phyloP scores from a whole-genome alignment of 1,284 basidiomycete genomes.

The Macrocybe sp. region DNA sequence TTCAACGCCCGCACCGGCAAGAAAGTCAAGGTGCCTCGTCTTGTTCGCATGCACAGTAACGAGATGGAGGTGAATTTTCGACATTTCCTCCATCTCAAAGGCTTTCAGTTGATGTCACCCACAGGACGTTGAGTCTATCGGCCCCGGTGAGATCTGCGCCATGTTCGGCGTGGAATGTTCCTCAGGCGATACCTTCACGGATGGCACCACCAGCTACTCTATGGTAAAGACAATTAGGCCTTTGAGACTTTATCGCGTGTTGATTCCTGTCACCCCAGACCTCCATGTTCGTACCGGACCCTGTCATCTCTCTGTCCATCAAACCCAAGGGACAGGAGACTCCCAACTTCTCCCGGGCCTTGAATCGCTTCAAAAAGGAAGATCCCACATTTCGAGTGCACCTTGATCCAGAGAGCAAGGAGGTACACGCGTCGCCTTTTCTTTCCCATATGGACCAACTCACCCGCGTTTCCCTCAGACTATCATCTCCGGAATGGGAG shows the following conservation, averaged over 20 bases:
- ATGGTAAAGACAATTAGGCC: conserved; percentile 57
- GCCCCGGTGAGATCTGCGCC: conserved; percentile 99
- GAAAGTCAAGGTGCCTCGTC: conserved; percentile 95
- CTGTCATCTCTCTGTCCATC: conserved; percentile 95
- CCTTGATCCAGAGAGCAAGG: conserved; percentile 90
- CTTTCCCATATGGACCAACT: neutral
- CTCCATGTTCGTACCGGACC: conserved; percentile 98
- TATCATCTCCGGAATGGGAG: conserved; percentile 99
- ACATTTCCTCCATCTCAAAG: neutral
- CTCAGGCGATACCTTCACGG: conserved; percentile 97
- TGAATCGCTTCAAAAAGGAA: conserved; percentile 98
- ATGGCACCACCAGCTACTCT: conserved; percentile 80
- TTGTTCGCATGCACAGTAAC: conserved; percentile 98
- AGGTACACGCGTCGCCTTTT: conserved; percentile 44
- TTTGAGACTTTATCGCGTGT: neutral
- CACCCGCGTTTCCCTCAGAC: conserved; percentile 49
- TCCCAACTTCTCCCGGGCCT: conserved; percentile 93
- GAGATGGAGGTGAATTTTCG: conserved; percentile 84
- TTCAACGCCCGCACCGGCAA: conserved; percentile 96
- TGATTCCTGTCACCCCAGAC: conserved; percentile 48
- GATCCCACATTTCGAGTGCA: conserved; percentile 99
- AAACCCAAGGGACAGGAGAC: conserved; percentile 91
- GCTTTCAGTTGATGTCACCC: neutral
- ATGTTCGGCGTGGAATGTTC: conserved; percentile 99
- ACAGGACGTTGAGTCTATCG: conserved; percentile 89